phyloP scores from a whole-genome alignment of 768 basidiomycete genomes.

The Trichaptum fuscoviolaceum region DNA sequence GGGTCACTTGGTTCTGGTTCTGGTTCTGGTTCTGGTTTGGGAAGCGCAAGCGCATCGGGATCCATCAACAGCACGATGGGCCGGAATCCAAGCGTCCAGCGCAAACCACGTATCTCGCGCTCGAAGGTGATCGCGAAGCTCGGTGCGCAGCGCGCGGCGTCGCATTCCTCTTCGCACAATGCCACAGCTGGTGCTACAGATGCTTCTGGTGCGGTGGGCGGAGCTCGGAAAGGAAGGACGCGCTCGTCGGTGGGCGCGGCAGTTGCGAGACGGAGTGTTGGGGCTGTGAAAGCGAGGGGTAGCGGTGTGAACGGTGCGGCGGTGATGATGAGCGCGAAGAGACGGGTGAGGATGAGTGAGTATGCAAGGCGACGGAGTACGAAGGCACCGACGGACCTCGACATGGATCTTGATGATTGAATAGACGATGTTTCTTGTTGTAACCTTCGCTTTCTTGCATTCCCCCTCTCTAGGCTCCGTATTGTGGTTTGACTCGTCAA shows the following conservation, averaged over 20 bases:
- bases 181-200: slow-evolving; percentile 14
- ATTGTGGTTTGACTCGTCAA: no score
- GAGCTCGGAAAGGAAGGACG: slow-evolving; percentile 22
- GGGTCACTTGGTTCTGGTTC: not conserved
- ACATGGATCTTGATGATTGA: not conserved
- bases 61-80: slow-evolving; percentile 17
- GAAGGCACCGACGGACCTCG: not conserved
- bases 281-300: slow-evolving; percentile 23
- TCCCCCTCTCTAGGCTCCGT: not conserved
- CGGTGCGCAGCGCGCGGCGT: slow-evolving; percentile 62
- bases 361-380: slow-evolving; percentile 52
- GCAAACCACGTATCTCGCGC: slow-evolving; percentile 75
- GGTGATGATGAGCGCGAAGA: slow-evolving; percentile 62
- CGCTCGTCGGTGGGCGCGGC: slow-evolving; percentile 23
- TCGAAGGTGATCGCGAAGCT: slow-evolving; percentile 75
- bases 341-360: slow-evolving; percentile 72
- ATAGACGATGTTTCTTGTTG: not conserved
- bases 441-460: not conserved
- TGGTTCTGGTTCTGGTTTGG: not conserved
- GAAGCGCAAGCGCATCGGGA: not conserved
- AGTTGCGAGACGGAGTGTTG: slow-evolving; percentile 25
- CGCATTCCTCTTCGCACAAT: slow-evolving; percentile 13
- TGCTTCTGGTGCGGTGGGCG: slow-evolving; percentile 28
- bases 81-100: slow-evolving; percentile 32
- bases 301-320: slow-evolving; percentile 25